A percentile compares a stretch with the other conserved stretches of the same genome.
These are phyloP conservation scores for Huntiella decipiens DNA, from an alignment of 2,329 filamentous ascomycete species.

Conservation along the genomic window DNA sequence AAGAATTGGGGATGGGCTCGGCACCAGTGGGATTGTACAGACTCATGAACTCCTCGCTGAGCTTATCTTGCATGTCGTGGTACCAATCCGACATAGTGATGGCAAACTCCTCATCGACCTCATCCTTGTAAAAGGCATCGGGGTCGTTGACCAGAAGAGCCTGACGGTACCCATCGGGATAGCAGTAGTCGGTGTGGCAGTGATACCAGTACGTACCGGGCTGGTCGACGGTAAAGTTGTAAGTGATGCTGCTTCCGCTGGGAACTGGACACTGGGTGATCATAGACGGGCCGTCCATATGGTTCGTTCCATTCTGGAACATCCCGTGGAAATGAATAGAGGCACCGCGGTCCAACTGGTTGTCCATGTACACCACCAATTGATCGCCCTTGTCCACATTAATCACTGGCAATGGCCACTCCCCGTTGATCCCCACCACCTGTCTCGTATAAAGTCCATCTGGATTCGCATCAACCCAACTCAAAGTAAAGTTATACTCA, in stretches of 20 bases:
- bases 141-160: slow-evolving; percentile 37
- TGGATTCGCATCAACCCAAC: slow-evolving; percentile 41
- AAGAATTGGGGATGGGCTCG: slow-evolving; percentile 34
- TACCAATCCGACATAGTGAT: slow-evolving; percentile 44
- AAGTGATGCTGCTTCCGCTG: slow-evolving; percentile 33
- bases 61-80: slow-evolving; percentile 31
- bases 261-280: slow-evolving; percentile 38
- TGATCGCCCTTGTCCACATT: slow-evolving; percentile 34
- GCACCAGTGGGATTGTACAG: slow-evolving; percentile 29
- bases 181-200: slow-evolving; percentile 30
- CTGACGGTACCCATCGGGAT: slow-evolving; percentile 39
- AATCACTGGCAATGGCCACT: slow-evolving; percentile 44
- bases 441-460: slow-evolving; percentile 37
- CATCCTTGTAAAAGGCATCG: slow-evolving; percentile 25
- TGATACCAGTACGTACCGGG: slow-evolving; percentile 46
- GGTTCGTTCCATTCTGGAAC: slow-evolving; percentile 34
- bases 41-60: slow-evolving; percentile 28
- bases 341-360: slow-evolving; percentile 31
- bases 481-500: slow-evolving; percentile 38
- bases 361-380: slow-evolving; percentile 28
- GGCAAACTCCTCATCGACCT: slow-evolving; percentile 34
- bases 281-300: slow-evolving; percentile 40
- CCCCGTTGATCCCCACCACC: slow-evolving; percentile 44
- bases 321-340: slow-evolving; percentile 43
- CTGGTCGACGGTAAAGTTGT: slow-evolving; percentile 37